Conservation (phyloP, 2,329 filamentous ascomycete genomes). For the Tolypocladium paradoxum region DNA sequence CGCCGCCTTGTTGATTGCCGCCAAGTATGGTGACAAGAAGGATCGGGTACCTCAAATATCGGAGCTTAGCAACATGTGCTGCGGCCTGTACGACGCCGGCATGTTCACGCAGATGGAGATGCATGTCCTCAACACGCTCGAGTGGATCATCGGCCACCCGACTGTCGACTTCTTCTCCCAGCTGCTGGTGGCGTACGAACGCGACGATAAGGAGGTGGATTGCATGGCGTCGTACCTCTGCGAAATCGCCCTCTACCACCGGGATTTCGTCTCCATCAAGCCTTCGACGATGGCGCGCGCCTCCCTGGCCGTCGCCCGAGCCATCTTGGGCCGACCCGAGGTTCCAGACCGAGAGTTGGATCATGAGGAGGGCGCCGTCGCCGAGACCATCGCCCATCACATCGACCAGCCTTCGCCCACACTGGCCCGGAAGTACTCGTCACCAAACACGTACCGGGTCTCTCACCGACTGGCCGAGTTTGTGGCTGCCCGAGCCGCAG, state of each 20-base stretch:
- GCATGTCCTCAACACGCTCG: constrained; percentile 95
- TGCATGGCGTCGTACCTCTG: constrained; percentile 91
- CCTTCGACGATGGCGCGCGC: constrained; percentile 86
- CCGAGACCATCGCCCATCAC: constrained; percentile 48
- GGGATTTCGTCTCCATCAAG: constrained; percentile 88
- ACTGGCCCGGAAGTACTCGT: constrained; percentile 49
- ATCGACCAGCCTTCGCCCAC: constrained; percentile 48
- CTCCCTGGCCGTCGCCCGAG: constrained; percentile 74
- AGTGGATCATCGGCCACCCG: constrained; percentile 92
- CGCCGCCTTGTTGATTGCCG: constrained; percentile 87
- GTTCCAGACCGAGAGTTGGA: constrained; percentile 68
- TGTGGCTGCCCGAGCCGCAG: constrained; percentile 45
- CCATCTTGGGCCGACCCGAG: constrained; percentile 73
- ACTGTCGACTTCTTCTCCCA: constrained; percentile 92
- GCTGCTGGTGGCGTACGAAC: constrained; percentile 71
- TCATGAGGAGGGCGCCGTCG: constrained; percentile 56
- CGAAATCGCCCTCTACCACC: constrained; percentile 91
- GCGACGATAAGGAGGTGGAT: constrained; percentile 75
- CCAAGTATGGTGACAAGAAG: constrained; percentile 98
- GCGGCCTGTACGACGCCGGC: constrained; percentile 92
- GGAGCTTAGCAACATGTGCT: constrained; percentile 98
- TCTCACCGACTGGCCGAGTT: constrained; percentile 47
- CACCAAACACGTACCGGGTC: constrained; percentile 39
- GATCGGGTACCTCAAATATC: constrained; percentile 95
- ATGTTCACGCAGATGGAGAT: constrained; percentile 99